Evolutionary conservation across 2,329 filamentous ascomycete genomes (phyloP).

Genomic region (Colletotrichum abscissum): DNA sequence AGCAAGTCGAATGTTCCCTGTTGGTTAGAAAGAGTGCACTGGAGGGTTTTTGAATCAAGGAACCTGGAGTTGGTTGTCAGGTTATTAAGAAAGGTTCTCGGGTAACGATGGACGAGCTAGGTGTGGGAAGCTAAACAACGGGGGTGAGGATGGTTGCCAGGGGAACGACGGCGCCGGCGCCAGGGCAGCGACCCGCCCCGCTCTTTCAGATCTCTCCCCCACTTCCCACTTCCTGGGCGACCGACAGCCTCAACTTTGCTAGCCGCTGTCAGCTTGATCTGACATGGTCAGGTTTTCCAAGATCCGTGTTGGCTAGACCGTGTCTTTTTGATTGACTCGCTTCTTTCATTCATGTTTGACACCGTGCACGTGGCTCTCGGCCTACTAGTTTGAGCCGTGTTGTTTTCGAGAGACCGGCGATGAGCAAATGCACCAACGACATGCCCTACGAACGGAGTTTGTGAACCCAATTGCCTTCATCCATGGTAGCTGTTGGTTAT

Average conservation of each 20-base stretch:
- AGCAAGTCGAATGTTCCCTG: constrained; percentile 31
- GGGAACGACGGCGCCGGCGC: constrained; percentile 20
- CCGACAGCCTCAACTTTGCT: constrained; percentile 6
- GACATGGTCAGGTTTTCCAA: neutral
- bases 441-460: too few species aligned
- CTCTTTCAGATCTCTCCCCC: constrained; percentile 22
- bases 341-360: constrained; percentile 1
- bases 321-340: neutral
- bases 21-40: constrained; percentile 27
- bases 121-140: constrained; percentile 29
- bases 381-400: neutral
- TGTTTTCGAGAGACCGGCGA: neutral
- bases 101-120: constrained; percentile 21
- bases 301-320: neutral
- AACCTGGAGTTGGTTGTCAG: constrained; percentile 6
- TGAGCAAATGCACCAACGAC: too few species aligned
- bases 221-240: constrained; percentile 19
- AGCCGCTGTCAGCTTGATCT: constrained; percentile 26
- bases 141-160: constrained; percentile 28
- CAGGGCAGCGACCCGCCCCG: constrained; percentile 33
- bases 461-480: too few species aligned
- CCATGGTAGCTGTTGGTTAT: too few species aligned
- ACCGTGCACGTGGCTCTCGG: neutral
- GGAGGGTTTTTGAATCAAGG: constrained; percentile 11
- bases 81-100: constrained; percentile 30